A percentile compares a stretch with the other conserved stretches of the same genome.
phyloP scores from a whole-genome alignment of 148 eudicot genomes.

The Cornus controversa region DNA sequence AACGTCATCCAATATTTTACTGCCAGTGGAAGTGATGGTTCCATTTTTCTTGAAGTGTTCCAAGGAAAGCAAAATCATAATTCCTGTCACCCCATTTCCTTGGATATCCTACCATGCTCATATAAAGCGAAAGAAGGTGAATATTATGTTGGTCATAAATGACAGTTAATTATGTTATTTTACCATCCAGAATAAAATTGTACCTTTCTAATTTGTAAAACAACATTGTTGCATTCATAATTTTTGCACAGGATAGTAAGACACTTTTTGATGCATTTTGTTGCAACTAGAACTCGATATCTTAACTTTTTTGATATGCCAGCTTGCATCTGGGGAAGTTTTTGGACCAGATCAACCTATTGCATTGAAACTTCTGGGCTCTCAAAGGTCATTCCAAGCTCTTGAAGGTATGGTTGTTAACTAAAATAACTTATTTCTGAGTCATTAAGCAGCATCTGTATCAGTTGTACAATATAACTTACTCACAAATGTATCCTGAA shows the following conservation, averaged over 20 bases:
- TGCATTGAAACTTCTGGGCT: constrained; percentile 75
- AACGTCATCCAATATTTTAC: neutral
- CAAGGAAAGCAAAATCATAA: neutral
- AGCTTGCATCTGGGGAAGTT: constrained; percentile 96
- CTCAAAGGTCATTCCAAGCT: constrained; percentile 69
- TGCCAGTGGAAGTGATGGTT: neutral
- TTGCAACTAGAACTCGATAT: too few species aligned
- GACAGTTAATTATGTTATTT: neutral
- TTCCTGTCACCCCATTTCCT: neutral
- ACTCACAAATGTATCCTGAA: too few species aligned
- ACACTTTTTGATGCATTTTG: neutral
- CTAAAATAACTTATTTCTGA: constrained; percentile 1
- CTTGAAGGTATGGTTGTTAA: constrained; percentile 57
- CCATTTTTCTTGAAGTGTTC: neutral
- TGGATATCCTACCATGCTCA: neutral
- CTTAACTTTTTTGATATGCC: constrained; percentile 18
- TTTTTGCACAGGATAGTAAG: too few species aligned
- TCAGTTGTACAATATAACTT: neutral
- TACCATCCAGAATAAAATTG: neutral
- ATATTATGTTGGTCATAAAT: neutral
- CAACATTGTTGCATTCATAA: neutral
- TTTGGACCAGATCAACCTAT: constrained; percentile 87
- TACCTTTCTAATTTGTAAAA: neutral
- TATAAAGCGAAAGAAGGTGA: neutral
- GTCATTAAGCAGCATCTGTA: neutral